Percentiles rank a stretch among this genome's conserved stretches.
Evolutionary conservation across 208 protist genomes (phyloP).

Genomic region (Lotmaria passim): DNA sequence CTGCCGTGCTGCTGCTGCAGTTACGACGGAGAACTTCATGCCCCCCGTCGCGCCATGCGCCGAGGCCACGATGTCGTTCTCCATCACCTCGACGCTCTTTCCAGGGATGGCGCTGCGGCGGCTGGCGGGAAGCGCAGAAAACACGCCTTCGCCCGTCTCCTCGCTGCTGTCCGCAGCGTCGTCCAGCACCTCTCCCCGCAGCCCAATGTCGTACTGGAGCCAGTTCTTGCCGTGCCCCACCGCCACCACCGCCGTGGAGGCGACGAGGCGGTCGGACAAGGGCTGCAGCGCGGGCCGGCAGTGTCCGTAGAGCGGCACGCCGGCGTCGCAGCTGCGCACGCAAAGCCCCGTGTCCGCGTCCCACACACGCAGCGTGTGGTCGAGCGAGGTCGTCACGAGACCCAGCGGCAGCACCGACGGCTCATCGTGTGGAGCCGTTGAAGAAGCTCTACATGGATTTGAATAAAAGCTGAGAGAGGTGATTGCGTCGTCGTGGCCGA

Average conservation of each 20-base stretch:
- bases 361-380: slow-evolving; percentile 78
- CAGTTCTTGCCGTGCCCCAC: slow-evolving; percentile 66
- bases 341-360: slow-evolving; percentile 71
- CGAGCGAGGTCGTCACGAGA: slow-evolving; percentile 79
- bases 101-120: too few relatives aligned
- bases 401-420: slow-evolving; percentile 51
- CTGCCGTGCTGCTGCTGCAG: not conserved
- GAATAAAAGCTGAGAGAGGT: slow-evolving; percentile 76
- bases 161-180: too few relatives aligned
- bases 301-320: slow-evolving; percentile 64
- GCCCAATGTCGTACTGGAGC: slow-evolving; percentile 61
- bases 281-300: slow-evolving; percentile 38
- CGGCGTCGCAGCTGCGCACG: slow-evolving; percentile 50
- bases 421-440: not conserved
- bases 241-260: slow-evolving; percentile 23
- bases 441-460: slow-evolving; percentile 32
- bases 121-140: not conserved
- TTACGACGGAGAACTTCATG: slow-evolving; percentile 19
- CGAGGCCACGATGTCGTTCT: slow-evolving; percentile 37
- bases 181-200: slow-evolving; percentile 15
- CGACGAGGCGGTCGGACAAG: not conserved
- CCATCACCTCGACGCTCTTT: slow-evolving; percentile 22
- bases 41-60: slow-evolving; percentile 6
- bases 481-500: slow-evolving; percentile 84
- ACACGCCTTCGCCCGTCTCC: too few relatives aligned